phyloP scores from a whole-genome alignment of 805 yeast genomes.

The Lipomyces anomalus region DNA sequence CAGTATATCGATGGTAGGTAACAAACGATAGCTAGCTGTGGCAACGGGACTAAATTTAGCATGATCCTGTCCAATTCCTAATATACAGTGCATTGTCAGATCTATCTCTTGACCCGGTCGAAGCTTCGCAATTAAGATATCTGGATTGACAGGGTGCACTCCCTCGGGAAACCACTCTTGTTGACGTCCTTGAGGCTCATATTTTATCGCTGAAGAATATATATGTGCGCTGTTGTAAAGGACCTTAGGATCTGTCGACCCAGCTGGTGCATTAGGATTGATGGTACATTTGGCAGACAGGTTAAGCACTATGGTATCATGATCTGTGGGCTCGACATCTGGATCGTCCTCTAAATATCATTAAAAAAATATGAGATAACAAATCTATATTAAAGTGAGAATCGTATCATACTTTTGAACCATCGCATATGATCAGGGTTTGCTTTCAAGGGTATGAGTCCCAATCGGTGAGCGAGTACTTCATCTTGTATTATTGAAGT shows the following conservation, averaged over 20 bases:
- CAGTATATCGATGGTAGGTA: conserved; percentile 78
- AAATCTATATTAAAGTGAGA: background rate
- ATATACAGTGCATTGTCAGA: conserved; percentile 79
- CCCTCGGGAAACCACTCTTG: conserved; percentile 57
- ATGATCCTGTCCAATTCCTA: conserved; percentile 92
- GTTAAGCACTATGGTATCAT: conserved; percentile 79
- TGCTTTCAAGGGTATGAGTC: conserved; percentile 81
- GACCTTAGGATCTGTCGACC: conserved; percentile 73
- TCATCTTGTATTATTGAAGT: conserved; percentile 97
- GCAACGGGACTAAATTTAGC: conserved; percentile 97
- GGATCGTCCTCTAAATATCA: conserved; percentile 32
- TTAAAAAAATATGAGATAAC: background rate
- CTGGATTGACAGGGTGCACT: conserved; percentile 52
- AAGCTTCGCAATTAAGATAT: conserved; percentile 82
- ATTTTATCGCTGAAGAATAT: conserved; percentile 82
- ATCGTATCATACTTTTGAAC: conserved; percentile 48
- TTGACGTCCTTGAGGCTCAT: conserved; percentile 90
- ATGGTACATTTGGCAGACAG: conserved; percentile 78
- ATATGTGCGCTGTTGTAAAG: conserved; percentile 78
- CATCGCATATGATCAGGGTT: conserved; percentile 86
- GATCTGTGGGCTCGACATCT: conserved; percentile 55
- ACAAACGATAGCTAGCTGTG: conserved; percentile 88
- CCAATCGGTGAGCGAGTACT: conserved; percentile 91
- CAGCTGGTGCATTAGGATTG: conserved; percentile 76
- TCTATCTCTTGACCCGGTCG: conserved; percentile 97